These are phyloP conservation scores for Salvia hispanica DNA, from an alignment of 257 asterid species.

Conservation along the genomic window DNA sequence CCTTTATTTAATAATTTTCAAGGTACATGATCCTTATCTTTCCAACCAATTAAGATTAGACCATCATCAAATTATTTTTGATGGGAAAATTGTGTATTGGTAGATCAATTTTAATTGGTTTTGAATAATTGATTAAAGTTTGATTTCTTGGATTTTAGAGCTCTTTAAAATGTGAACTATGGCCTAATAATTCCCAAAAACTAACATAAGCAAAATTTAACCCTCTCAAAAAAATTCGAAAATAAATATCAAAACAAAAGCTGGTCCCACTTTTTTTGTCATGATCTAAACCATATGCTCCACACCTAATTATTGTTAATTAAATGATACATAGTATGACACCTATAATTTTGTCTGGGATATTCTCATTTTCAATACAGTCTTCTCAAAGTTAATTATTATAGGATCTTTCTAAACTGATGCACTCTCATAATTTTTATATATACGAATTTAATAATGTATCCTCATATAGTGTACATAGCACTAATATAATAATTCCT, in stretches of 20 bases:
- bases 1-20: constrained; percentile 11
- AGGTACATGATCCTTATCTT: not conserved
- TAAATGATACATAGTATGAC: constrained; percentile 35
- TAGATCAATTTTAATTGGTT: not conserved
- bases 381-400: constrained; percentile 23
- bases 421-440: not conserved
- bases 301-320: constrained; percentile 35
- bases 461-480: not conserved
- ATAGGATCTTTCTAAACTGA: not conserved
- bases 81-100: not conserved
- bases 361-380: constrained; percentile 7
- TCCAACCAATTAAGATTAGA: constrained; percentile 13
- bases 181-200: not conserved
- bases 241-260: not conserved
- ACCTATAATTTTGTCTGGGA: constrained; percentile 29
- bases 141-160: not conserved
- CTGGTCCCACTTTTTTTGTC: constrained; percentile 28
- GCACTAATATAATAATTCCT: not conserved
- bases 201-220: not conserved
- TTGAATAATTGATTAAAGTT: not conserved
- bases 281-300: constrained; percentile 23
- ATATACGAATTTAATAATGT: not conserved
- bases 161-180: not conserved
- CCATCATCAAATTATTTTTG: constrained; percentile 1
- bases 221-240: no score